phyloP scores from a whole-genome alignment of 805 yeast species.

The Millerozyma acaciae region DNA sequence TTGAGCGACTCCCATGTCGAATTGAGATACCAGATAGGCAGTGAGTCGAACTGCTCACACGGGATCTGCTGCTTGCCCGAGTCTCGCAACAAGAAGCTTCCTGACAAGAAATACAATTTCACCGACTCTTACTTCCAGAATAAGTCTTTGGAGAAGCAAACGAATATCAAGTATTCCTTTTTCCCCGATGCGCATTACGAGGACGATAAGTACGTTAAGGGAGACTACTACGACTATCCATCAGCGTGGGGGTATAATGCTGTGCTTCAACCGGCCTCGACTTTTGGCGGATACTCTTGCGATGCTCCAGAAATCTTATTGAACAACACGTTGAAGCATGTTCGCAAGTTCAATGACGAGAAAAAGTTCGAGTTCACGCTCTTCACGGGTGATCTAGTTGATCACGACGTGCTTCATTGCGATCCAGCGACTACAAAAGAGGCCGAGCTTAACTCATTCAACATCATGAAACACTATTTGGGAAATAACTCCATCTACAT shows the following conservation, averaged over 20 bases:
- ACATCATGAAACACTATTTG: conserved; percentile 50
- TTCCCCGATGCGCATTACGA: conserved; percentile 30
- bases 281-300: conserved; percentile 60
- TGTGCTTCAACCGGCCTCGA: conserved; percentile 45
- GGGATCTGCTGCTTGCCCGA: conserved; percentile 61
- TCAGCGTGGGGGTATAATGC: conserved; percentile 16
- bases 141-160: conserved; percentile 3
- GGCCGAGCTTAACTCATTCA: conserved; percentile 68
- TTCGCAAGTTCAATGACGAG: conserved; percentile 13
- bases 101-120: conserved; percentile 23
- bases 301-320: conserved; percentile 63
- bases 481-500: conserved; percentile 55
- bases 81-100: conserved; percentile 32
- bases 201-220: conserved; percentile 23
- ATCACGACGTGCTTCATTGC: conserved; percentile 54
- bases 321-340: conserved; percentile 48
- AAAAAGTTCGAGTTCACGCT: conserved; percentile 52
- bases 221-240: conserved; percentile 32
- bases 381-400: conserved; percentile 74
- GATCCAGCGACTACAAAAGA: conserved; percentile 62
- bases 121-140: conserved; percentile 21
- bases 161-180: conserved; percentile 13
- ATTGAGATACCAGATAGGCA: conserved; percentile 49
- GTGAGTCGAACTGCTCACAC: conserved; percentile 55
- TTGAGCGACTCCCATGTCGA: conserved; percentile 65